A percentile compares a stretch with the other conserved stretches of the same genome.
These are phyloP conservation scores for Pelargonium cotyledonis DNA, from an alignment of 441 rosid species.

Conservation along the genomic window DNA sequence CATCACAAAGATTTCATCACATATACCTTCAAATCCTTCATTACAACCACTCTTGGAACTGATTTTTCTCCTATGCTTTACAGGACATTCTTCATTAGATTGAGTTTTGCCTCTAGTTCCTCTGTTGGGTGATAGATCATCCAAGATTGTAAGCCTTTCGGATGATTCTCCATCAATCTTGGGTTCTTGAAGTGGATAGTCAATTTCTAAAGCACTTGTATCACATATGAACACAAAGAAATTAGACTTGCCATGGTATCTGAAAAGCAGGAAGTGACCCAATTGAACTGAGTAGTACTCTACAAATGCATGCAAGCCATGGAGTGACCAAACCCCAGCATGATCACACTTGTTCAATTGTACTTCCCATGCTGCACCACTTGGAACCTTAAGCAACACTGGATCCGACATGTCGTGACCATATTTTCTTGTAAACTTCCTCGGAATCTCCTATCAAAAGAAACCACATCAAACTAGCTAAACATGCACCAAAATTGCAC, in stretches of 20 bases:
- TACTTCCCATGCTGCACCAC: not conserved
- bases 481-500: no score
- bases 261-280: slow-evolving; percentile 10
- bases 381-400: slow-evolving; percentile 3
- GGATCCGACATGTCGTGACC: not conserved
- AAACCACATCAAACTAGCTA: not conserved
- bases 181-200: not conserved
- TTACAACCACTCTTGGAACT: not conserved
- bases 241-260: not conserved
- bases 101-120: not conserved
- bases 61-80: not conserved
- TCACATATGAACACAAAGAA: not conserved
- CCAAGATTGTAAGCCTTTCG: no score
- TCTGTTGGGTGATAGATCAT: no score
- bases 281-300: slow-evolving; percentile 3
- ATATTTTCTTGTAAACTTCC: not conserved
- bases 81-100: not conserved
- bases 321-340: slow-evolving; percentile 6
- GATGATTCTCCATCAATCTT: no score
- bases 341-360: not conserved
- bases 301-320: slow-evolving; percentile 4
- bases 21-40: not conserved
- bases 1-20: not conserved
- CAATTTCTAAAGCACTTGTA: slow-evolving; percentile 8
- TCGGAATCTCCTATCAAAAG: not conserved